Base-by-base conservation (phyloP, 495 filamentous ascomycete species). In the Podospora appendiculata region DNA sequence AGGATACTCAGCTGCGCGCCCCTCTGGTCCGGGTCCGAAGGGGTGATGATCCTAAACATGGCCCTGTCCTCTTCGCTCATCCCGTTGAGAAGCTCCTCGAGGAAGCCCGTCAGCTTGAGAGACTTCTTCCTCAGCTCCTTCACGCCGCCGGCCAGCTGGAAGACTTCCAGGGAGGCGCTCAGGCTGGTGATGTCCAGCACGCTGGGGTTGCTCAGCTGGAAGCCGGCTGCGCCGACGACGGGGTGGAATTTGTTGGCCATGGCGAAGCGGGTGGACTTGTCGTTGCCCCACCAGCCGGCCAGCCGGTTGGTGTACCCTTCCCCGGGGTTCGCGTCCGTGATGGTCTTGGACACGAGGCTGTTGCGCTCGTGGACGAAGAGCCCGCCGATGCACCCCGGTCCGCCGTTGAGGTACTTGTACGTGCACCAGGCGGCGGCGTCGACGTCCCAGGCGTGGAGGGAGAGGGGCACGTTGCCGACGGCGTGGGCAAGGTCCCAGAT, bases 401-500 rank as follows among this genome's bases (percentile, higher is more conserved):
- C 94, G 47, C 81, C 80, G 63, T 96, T 96, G 52, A 98, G 77
- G 64, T 98, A 98, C 70, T 98, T 98, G 74, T 98, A 98, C 46
- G 79, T 88, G 68, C 93, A 98, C 93, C 93, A 98, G n/a, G 78
- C 87, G 4, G 93, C 90, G 52, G 94, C 94, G 67, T 98, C 93
- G 32, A 96, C 91, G 49, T 90, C 80, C 94, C 94, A 97, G 61
- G 89, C 86, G 66, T 95, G 89, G 19, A 98, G 78, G 18, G 75
- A 69, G 12, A 96, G 71, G 10, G 85, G 80, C 5, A 96, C 89
- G 67, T 98, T 98, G 33, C 94, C 93, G 7, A 82, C 89, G 9
- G 91, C 93, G 69, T 98, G 93, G 4, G 93, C 93, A 52, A 96
- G 85, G 66, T 98, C 93, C 90, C 90, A 98, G 50, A 91, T 88